Base-by-base conservation (phyloP, 495 filamentous ascomycete genomes). In the Astrothelium subdiscretum region DNA sequence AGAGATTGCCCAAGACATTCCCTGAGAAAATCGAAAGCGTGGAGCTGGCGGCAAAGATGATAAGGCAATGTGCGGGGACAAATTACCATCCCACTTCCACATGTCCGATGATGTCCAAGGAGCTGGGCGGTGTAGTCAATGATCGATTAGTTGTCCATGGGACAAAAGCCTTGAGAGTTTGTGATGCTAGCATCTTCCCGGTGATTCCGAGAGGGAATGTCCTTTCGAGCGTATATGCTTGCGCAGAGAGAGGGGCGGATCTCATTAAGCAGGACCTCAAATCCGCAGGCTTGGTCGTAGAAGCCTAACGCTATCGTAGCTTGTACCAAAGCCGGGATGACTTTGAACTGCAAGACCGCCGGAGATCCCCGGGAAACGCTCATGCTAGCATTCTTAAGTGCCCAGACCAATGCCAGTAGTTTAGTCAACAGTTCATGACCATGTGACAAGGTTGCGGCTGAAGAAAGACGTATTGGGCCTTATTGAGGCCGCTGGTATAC, bases 161-260 rank as follows among this genome's bases (percentile, higher is more conserved):
- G 11, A 64, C 68, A 1, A 58, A 68, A 51, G 62, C 63, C 22
- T 54, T 72, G n/a, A 59, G 71, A 20, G 65, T 73, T 20, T 64
- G 69, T 31, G 70, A 72, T 68, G 71, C 70, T 3, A 71, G 69
- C 62, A 61, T 73, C 42, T 29, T 68, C 10, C 66, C 66, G 5
- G 12, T 68, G 52, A 57, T 57, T 44, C 59, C 59, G 31, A 20
- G 59, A 12, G 63, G 59, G 18, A 61, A 65, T 51, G n/a, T 62
- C n/a, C 63, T 63, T 52, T 60, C 65, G 24, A 35, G 32, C 29
- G 52, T 67, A n/a, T 67, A 67, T 59, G 65, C 62, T 24, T 27
- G 64, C 59, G 65, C 62, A 13, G 65, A 67, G 42, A 48, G 42
- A 48, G 42, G 42, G 42, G 42, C 42, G 42, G 42, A 48, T 48